Percentiles rank a stretch among this genome's conserved stretches.
Evolutionary conservation across 352 stramenopile genomes (phyloP).

Genomic region (Plasmopara muralis): DNA sequence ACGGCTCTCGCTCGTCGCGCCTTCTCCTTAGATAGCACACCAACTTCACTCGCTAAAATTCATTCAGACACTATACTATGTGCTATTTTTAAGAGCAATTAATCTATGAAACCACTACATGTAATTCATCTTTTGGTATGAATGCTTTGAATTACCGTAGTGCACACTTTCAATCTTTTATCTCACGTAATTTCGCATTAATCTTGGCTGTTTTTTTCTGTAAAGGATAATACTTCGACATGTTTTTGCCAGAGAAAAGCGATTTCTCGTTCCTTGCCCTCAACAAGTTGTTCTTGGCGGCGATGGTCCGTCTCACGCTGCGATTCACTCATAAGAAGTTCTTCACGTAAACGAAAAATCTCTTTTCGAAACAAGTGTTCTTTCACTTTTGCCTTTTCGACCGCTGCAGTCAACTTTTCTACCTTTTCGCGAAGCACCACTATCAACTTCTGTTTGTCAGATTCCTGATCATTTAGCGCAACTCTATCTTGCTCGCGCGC

Average conservation of each 20-base stretch:
- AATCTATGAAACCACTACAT: conserved; percentile 21
- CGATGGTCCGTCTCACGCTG: conserved; percentile 45
- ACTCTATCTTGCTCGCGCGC: conserved; percentile 17
- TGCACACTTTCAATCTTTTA: too few relatives aligned
- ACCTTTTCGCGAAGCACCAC: conserved; percentile 25
- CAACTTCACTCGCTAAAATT: not conserved
- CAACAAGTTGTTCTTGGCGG: conserved; percentile 39
- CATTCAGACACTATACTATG: conserved; percentile 4
- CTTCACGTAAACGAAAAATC: conserved; percentile 47
- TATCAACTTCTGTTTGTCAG: conserved; percentile 31
- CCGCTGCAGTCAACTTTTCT: conserved; percentile 23
- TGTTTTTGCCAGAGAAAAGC: conserved; percentile 73
- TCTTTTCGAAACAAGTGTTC: conserved; percentile 44
- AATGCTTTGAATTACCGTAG: too few relatives aligned
- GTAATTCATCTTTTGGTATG: not conserved
- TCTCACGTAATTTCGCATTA: not conserved
- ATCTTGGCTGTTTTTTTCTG: conserved; percentile 2
- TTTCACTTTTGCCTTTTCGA: conserved; percentile 40
- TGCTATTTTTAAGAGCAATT: conserved; percentile 23
- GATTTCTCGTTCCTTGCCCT: conserved; percentile 57
- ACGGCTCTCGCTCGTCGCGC: conserved; percentile 6
- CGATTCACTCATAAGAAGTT: conserved; percentile 52
- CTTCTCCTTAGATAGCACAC: conserved; percentile 22
- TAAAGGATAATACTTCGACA: conserved; percentile 30
- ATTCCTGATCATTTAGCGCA: conserved; percentile 20